A percentile compares a stretch with the other conserved stretches of the same genome.
Evolutionary conservation across 1,139 yeast genomes (phyloP).

Genomic region (Suhomyces chickasaworum): DNA sequence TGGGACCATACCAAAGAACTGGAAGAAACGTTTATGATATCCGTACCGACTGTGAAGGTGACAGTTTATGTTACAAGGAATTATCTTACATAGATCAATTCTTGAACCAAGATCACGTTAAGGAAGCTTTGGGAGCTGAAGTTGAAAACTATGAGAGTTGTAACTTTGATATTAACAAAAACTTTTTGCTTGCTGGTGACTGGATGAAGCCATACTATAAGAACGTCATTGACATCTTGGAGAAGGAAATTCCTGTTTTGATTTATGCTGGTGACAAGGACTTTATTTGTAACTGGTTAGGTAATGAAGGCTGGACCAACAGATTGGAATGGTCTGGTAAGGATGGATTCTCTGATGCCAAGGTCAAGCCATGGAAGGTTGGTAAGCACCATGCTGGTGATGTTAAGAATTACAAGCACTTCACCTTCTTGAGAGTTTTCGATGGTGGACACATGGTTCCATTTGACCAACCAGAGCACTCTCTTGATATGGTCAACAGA

Average conservation of each 20-base stretch:
- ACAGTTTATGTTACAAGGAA: slow-evolving; percentile 71
- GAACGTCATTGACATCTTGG: slow-evolving; percentile 61
- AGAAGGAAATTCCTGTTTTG: slow-evolving; percentile 64
- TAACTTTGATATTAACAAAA: slow-evolving; percentile 80
- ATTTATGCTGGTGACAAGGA: slow-evolving; percentile 87
- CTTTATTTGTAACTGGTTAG: slow-evolving; percentile 85
- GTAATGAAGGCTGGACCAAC: slow-evolving; percentile 82
- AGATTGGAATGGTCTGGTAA: slow-evolving; percentile 66
- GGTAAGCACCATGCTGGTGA: slow-evolving; percentile 47
- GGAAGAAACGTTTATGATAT: slow-evolving; percentile 95
- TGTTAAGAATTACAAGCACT: slow-evolving; percentile 47
- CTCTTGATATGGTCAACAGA: slow-evolving; percentile 51
- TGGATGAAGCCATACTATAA: slow-evolving; percentile 87
- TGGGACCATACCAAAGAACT: slow-evolving; percentile 86
- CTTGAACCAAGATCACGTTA: slow-evolving; percentile 68
- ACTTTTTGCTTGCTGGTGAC: slow-evolving; percentile 84
- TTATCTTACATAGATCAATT: slow-evolving; percentile 67
- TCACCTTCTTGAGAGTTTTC: slow-evolving; percentile 49
- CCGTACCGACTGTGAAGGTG: slow-evolving; percentile 78
- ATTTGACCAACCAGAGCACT: slow-evolving; percentile 47
- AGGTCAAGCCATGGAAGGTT: slow-evolving; percentile 44
- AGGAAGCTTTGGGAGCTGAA: slow-evolving; percentile 88
- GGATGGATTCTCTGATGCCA: slow-evolving; percentile 48
- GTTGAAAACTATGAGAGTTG: slow-evolving; percentile 82
- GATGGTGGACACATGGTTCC: slow-evolving; percentile 58